Evolutionary conservation across 805 yeast species (phyloP), one percentile per base, ranked within the genome.

Genomic region (Wickerhamiella lipophila): DNA sequence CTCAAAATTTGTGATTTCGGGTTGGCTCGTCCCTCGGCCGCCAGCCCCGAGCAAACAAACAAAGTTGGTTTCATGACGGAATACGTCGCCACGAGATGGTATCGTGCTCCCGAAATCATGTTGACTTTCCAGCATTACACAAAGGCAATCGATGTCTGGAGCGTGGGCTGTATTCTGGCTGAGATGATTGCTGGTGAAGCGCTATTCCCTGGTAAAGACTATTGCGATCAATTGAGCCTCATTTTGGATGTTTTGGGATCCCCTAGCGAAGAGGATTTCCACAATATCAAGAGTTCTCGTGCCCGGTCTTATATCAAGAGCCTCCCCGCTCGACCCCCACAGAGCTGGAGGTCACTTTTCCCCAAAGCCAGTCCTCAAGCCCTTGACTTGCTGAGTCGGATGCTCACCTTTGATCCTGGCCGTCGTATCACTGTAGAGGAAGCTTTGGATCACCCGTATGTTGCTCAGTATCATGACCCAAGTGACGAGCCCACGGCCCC

Each of bases 21-120:
- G 15, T 72, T 89, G 51, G 96, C 97, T 1, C 75, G 96, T 63
- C 95, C 96, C 32, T 87, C 82, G 56, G 78, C 86, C 8, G 78
- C 78, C 52, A 81, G 80, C 59, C 83, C 87, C 0, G 45, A 39
- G 25, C 36, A 36, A 11, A 18, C 32, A 12, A 83, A 80, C 57
- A 86, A 87, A 57, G 83, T 83, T 27, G 96, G 95, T n/a, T 89
- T 86, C 59, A 69, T 89, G 71, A 92, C 98, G 1, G 97, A 89
- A 64, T 92, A 92, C 62, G 98, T 92, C 23, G 97, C 98, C 27
- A 92, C 98, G 0, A 75, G 98, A 63, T 92, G 98, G 98, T 92
- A 92, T 66, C 73, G 98, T 56, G 98, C 98, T 2, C 98, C 98
- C 0, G 98, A 92, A 62, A 87, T 92, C 65, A 89, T 92, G 87